Percentiles rank a stretch among this genome's conserved stretches.
phyloP scores from a whole-genome alignment of 306 rosid genomes.

The Styphnolobium japonicum region DNA sequence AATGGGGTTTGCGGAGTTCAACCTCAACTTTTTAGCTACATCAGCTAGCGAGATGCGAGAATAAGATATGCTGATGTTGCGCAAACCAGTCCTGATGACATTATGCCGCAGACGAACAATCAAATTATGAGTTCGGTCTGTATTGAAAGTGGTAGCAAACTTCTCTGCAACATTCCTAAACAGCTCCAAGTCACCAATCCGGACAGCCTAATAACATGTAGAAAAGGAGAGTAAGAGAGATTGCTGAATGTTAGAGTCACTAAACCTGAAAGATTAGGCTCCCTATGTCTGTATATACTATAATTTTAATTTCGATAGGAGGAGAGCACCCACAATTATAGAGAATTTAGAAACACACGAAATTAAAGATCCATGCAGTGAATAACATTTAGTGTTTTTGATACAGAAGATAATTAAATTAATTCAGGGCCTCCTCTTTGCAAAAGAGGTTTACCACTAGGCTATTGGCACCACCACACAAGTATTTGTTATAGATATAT shows the following conservation, averaged over 20 bases:
- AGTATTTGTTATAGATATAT: too few species aligned
- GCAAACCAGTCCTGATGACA: constrained; percentile 93
- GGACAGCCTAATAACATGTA: constrained; percentile 89
- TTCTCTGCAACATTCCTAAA: constrained; percentile 85
- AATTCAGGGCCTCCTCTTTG: not conserved
- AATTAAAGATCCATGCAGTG: not conserved
- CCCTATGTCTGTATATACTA: too few species aligned
- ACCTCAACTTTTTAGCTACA: constrained; percentile 83
- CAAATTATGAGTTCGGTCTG: constrained; percentile 87
- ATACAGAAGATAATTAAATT: not conserved
- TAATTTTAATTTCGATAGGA: not conserved
- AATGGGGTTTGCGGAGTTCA: constrained; percentile 78
- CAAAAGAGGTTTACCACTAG: not conserved
- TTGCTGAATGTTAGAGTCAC: too few species aligned
- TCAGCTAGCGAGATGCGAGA: constrained; percentile 90
- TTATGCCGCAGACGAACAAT: constrained; percentile 94
- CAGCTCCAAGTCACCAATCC: constrained; percentile 96
- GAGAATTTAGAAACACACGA: not conserved
- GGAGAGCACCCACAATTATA: not conserved
- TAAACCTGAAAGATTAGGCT: too few species aligned
- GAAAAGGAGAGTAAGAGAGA: too few species aligned
- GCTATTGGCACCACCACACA: too few species aligned
- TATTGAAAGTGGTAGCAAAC: constrained; percentile 63
- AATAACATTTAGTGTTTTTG: not conserved
- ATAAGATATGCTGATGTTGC: constrained; percentile 93